These are phyloP conservation scores for Umbelopsis sp. DNA, from an alignment of 192 early-diverging fungal genomes.

Conservation along the genomic window DNA sequence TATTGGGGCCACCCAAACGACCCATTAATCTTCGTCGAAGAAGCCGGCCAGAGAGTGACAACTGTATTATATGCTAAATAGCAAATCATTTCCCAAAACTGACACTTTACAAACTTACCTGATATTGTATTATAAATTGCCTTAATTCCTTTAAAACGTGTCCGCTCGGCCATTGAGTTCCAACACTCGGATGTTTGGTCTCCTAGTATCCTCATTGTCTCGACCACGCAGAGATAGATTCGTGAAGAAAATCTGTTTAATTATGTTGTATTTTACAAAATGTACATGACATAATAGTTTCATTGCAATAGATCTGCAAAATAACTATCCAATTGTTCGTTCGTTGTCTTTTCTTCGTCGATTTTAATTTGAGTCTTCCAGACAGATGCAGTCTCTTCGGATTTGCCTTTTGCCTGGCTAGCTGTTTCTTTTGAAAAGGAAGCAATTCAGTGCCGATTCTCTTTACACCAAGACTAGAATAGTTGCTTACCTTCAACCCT, in stretches of 20 bases:
- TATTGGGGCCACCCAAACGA: not conserved
- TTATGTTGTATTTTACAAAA: not conserved
- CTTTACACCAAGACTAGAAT: not conserved
- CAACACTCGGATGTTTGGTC: not conserved
- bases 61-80: slow-evolving; percentile 18
- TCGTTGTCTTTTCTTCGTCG: slow-evolving; percentile 40
- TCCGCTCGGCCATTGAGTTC: no score
- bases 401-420: not conserved
- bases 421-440: not conserved
- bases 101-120: no score
- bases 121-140: no score
- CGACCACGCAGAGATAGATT: not conserved
- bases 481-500: not conserved
- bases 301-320: slow-evolving; percentile 62
- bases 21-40: slow-evolving; percentile 5
- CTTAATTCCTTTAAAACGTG: no score
- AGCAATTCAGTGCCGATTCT: no score
- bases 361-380: slow-evolving; percentile 33
- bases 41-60: slow-evolving; percentile 14
- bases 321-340: slow-evolving; percentile 70
- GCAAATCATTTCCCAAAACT: not conserved
- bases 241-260: not conserved
- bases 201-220: not conserved
- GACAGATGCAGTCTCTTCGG: slow-evolving; percentile 6
- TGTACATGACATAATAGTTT: not conserved